Evolutionary conservation across 2,329 filamentous ascomycete species (phyloP), one percentile per base, ranked within the genome.

Genomic region (Talaromyces sp.): DNA sequence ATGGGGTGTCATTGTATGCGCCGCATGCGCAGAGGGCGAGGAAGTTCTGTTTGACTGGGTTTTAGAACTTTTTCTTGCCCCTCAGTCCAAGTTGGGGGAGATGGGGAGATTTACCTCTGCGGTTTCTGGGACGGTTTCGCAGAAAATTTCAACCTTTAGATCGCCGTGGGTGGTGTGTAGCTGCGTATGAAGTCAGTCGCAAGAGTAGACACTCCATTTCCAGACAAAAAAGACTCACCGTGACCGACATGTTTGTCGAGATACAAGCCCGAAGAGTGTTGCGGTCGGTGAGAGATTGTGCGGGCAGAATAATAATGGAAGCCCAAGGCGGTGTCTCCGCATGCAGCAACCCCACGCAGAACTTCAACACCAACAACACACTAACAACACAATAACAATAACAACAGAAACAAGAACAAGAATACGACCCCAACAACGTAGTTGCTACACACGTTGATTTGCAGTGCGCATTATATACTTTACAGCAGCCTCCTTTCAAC

Each of bases 81-180:
- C 32, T 35, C 32, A n/a, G n/a, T n/a, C n/a, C n/a, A n/a, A n/a
- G n/a, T n/a, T n/a, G n/a, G 12, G 32, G 50, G 50, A 29, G 17
- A 1, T n/a, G 27, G 51, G 6, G 32, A 14, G 17, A 35, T 78
- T 59, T 78, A 88, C 88, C 79, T 96, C 90, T 64, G 92, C 89
- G 0, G 94, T 96, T 75, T 93, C 92, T 64, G 94, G 94, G 32
- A 96, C 91, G 67, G 90, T 88, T 74, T 97, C 91, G 80, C 93
- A 97, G 79, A 97, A 97, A 66, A 99, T 81, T 76, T 97, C 94
- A 68, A 97, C 85, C 79, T 97, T 99, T 73, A 99, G 83, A 76
- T 94, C 88, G 72, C 94, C 94, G 57, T 89, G 83, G 56, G 87
- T 90, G 55, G 94, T 99, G 76, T 97, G 92, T 14, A 99, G 83